Conservation (phyloP, 139 green algal genomes). For the Asterochloris sp. region DNA sequence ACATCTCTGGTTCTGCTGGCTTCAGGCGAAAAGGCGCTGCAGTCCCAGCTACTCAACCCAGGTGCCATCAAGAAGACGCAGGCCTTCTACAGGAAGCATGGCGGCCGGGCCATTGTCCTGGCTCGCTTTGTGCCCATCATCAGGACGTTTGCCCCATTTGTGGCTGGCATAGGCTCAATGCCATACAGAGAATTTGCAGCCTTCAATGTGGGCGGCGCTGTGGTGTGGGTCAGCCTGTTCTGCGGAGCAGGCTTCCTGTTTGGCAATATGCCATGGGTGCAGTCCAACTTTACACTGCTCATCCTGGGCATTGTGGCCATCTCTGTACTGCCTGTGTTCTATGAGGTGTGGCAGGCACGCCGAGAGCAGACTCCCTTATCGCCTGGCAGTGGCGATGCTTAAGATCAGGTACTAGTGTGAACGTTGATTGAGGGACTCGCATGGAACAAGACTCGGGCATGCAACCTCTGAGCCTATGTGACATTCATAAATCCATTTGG, state of each 20-base stretch:
- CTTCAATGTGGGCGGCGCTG: conserved; percentile 86
- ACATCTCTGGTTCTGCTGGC: neutral
- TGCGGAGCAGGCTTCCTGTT: conserved; percentile 74
- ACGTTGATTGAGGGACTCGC: too few relatives aligned
- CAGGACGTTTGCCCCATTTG: conserved; percentile 91
- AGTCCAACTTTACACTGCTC: conserved; percentile 88
- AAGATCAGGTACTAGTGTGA: too few relatives aligned
- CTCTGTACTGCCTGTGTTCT: conserved; percentile 69
- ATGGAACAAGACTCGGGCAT: too few relatives aligned
- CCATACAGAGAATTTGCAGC: conserved; percentile 39
- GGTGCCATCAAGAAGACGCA: conserved; percentile 71
- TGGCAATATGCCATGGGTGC: conserved; percentile 85
- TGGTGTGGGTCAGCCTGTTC: conserved; percentile 83
- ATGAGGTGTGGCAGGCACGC: conserved; percentile 49
- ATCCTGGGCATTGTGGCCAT: conserved; percentile 85
- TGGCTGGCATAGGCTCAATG: conserved; percentile 86
- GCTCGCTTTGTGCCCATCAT: conserved; percentile 92
- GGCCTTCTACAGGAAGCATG: conserved; percentile 79
- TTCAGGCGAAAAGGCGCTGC: conserved; percentile 43
- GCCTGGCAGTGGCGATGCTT: too few relatives aligned
- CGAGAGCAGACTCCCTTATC: neutral
- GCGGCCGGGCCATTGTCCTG: conserved; percentile 86
- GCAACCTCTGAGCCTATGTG: too few relatives aligned
- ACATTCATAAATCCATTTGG: too few relatives aligned
- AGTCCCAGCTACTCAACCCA: conserved; percentile 14